Percentiles rank a stretch among this genome's conserved stretches.
phyloP scores from a whole-genome alignment of 164 flowering plant genomes.

The Tinospora cordifolia region DNA sequence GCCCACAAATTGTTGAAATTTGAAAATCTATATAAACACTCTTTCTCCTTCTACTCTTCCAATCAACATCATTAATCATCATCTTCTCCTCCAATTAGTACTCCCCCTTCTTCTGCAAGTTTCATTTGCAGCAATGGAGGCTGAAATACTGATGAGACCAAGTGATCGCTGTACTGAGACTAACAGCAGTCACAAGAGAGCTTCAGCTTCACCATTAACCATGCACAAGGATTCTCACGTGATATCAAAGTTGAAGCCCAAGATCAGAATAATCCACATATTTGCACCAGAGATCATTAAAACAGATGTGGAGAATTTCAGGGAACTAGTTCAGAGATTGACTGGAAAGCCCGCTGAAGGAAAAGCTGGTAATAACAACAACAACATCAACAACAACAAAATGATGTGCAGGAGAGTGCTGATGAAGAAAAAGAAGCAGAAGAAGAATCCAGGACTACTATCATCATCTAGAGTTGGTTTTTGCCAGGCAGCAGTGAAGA shows the following conservation, averaged over 20 bases:
- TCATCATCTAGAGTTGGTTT: neutral
- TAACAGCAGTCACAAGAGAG: neutral
- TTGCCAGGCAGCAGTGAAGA: conserved; percentile 9
- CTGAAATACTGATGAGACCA: conserved; percentile 18
- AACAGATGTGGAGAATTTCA: conserved; percentile 70
- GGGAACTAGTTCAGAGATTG: conserved; percentile 80
- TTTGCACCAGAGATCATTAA: conserved; percentile 91
- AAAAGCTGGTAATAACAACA: conserved; percentile 17
- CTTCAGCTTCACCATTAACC: conserved; percentile 27
- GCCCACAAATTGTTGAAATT: neutral
- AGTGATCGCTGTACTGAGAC: conserved; percentile 8
- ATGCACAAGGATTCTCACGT: conserved; percentile 50
- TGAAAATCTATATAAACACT: conserved; percentile 6
- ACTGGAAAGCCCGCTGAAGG: conserved; percentile 60
- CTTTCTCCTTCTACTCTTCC: conserved; percentile 4
- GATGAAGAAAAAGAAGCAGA: neutral
- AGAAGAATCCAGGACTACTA: too few species aligned
- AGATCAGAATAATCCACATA: conserved; percentile 77
- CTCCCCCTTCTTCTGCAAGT: conserved; percentile 12
- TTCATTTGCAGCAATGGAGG: conserved; percentile 25
- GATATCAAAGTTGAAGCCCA: conserved; percentile 57
- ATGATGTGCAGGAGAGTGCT: too few species aligned
- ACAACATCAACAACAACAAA: conserved; percentile 3
- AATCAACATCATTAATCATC: conserved; percentile 11
- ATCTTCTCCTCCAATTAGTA: neutral